Evolutionary conservation across 208 protist genomes (phyloP).

Genomic region (Crithidia bombi): DNA sequence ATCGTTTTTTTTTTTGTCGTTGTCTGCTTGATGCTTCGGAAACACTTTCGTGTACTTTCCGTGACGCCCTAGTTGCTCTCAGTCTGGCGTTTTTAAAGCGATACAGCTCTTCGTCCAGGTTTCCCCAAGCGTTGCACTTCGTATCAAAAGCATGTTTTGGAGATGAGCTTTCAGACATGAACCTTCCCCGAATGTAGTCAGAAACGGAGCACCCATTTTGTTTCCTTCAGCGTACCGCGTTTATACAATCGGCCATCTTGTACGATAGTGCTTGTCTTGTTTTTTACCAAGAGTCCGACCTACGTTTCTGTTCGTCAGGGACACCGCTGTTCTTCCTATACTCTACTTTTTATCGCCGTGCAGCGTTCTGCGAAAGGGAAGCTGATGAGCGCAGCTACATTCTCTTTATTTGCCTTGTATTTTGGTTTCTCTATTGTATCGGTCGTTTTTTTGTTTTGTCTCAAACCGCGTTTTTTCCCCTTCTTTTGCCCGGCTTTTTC

Average conservation of each 20-base stretch:
- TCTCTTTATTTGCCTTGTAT: background rate
- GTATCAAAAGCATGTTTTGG: too few species aligned
- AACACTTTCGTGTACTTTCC: slow-evolving; percentile 1
- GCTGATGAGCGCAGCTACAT: background rate
- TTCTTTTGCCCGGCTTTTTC: background rate
- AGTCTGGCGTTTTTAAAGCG: background rate
- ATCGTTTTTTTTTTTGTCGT: slow-evolving; percentile 37
- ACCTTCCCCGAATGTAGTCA: too few species aligned
- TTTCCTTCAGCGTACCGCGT: background rate
- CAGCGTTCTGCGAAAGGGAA: slow-evolving; percentile 3
- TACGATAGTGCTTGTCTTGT: slow-evolving; percentile 2
- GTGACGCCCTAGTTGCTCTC: slow-evolving; percentile 1
- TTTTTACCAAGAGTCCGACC: background rate
- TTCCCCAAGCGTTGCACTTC: too few species aligned
- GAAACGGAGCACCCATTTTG: background rate
- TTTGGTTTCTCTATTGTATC: background rate
- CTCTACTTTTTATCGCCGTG: slow-evolving; percentile 3
- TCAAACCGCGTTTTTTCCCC: background rate
- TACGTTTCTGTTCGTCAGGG: slow-evolving; percentile 3
- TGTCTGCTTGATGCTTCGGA: background rate
- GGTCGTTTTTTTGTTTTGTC: slow-evolving; percentile 15
- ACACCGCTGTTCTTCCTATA: slow-evolving; percentile 15
- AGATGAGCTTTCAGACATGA: too few species aligned
- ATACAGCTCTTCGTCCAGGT: too few species aligned
- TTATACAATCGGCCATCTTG: slow-evolving; percentile 10